Base-by-base conservation (phyloP, 768 basidiomycete genomes). In the Udeniomyces megalosporus region DNA sequence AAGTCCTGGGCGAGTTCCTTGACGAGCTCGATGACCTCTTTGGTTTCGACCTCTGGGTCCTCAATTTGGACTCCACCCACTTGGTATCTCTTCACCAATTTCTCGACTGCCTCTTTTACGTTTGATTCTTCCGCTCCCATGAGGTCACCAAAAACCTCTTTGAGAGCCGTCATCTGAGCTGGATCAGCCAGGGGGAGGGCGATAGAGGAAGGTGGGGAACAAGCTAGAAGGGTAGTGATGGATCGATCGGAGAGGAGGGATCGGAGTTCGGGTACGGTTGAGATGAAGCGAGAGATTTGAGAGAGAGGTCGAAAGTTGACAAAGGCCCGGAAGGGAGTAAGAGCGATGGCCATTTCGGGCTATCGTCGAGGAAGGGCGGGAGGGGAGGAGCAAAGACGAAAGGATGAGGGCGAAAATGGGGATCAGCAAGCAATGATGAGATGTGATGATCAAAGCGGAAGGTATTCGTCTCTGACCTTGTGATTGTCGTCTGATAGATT, bases 291-390 rank as follows among this genome's bases (percentile, higher is more conserved):
- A 20, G 83, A 82, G 71, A 99, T 87, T 52, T 79, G 74, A 0
- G 77, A 69, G 1, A 90, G 80, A 4, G 93, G 93, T 20, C 85
- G 80, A 76, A 97, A 99, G 47, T 93, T 93, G 71, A 92, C 93
- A 69, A 97, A 77, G 1, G 87, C 95, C 44, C 77, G 77, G 77
- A 97, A 97, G 15, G 84, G 81, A 0, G 92, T 92, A 64, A 99
- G 74, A 0, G 95, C 95, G 42, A 99, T 79, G n/a, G 92, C 90
- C 88, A 99, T 93, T 73, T 99, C 95, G 2, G 95, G 95, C 74
- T 76, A 67, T 17, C 29, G 28, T 2, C 17, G 38, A 26, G 15
- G 35, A 26, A 10, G 55, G 28, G 38, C 38, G 17, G 17, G 38
- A 42, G 38, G 38, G 38, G 10, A 17, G 8, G 38, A 42, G 20